These are phyloP conservation scores for Fusarium illudens DNA, from an alignment of 2,329 filamentous ascomycete genomes.

Conservation along the genomic window DNA sequence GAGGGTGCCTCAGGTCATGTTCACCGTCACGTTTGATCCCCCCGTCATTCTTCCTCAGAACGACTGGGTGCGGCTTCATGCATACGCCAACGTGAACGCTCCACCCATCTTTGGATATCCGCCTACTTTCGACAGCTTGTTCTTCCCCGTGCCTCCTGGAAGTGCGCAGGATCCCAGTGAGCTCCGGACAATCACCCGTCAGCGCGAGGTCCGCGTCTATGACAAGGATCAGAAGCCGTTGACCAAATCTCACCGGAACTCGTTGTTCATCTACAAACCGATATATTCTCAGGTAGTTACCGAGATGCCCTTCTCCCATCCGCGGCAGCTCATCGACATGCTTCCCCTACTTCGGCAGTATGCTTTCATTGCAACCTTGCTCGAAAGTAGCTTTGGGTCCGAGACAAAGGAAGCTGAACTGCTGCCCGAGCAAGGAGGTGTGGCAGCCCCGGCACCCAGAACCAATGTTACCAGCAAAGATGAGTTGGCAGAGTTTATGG, in stretches of 20 bases:
- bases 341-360: conserved; percentile 81
- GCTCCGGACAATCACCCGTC: conserved; percentile 62
- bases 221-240: conserved; percentile 42
- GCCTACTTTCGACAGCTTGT: conserved; percentile 65
- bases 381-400: conserved; percentile 67
- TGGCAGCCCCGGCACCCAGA: not conserved
- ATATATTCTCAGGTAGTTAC: conserved; percentile 74
- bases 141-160: conserved; percentile 63
- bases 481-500: conserved; percentile 47
- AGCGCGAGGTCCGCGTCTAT: conserved; percentile 57
- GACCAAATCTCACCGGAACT: conserved; percentile 61
- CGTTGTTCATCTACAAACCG: conserved; percentile 74
- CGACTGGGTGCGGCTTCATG: conserved; percentile 69
- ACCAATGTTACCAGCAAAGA: conserved; percentile 43
- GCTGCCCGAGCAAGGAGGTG: conserved; percentile 4
- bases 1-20: conserved; percentile 75
- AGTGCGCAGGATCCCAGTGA: conserved; percentile 65
- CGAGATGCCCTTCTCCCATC: conserved; percentile 79
- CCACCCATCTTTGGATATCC: conserved; percentile 47
- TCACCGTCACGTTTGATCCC: conserved; percentile 78
- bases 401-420: conserved; percentile 39
- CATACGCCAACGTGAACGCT: conserved; percentile 59
- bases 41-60: conserved; percentile 74
- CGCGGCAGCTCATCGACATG: conserved; percentile 76
- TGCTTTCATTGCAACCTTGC: conserved; percentile 71